phyloP scores from a whole-genome alignment of 2,329 filamentous ascomycete genomes.

The Thermoascus crustaceus region DNA sequence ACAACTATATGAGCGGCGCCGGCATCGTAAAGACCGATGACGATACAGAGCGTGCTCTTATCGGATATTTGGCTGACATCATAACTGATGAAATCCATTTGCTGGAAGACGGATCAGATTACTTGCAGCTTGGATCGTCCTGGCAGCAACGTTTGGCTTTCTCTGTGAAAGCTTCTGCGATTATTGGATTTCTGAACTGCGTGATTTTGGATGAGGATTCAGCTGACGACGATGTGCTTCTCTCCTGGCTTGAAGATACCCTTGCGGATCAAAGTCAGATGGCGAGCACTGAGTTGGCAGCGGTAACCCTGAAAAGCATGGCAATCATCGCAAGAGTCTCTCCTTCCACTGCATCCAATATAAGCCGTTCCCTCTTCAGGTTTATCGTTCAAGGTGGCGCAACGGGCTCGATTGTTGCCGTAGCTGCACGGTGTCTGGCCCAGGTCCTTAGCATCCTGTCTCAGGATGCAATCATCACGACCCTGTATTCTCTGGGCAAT shows the following conservation, averaged over 20 bases:
- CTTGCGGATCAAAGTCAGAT: slow-evolving; percentile 74
- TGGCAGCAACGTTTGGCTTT: slow-evolving; percentile 83
- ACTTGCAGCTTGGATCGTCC: slow-evolving; percentile 72
- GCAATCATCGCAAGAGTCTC: slow-evolving; percentile 72
- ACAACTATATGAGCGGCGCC: slow-evolving; percentile 58
- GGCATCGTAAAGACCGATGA: slow-evolving; percentile 37
- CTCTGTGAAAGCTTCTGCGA: slow-evolving; percentile 71
- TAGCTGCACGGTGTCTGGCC: slow-evolving; percentile 79
- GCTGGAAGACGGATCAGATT: slow-evolving; percentile 83
- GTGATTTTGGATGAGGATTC: slow-evolving; percentile 71
- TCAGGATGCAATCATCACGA: slow-evolving; percentile 89
- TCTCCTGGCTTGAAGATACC: slow-evolving; percentile 78
- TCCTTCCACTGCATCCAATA: slow-evolving; percentile 61
- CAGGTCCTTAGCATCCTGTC: slow-evolving; percentile 74
- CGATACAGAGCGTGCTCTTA: slow-evolving; percentile 33
- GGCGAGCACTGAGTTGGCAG: slow-evolving; percentile 67
- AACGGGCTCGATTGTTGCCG: slow-evolving; percentile 57
- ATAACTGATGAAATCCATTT: slow-evolving; percentile 76
- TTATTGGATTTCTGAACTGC: slow-evolving; percentile 81
- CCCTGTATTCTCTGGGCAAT: slow-evolving; percentile 92
- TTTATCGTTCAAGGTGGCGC: slow-evolving; percentile 81
- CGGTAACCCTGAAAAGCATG: slow-evolving; percentile 70
- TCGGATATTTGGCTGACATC: slow-evolving; percentile 58
- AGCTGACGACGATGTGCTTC: slow-evolving; percentile 68
- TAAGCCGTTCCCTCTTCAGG: slow-evolving; percentile 71